Conservation (phyloP, 139 green algal species). For the Diplosphaera chodatii region DNA sequence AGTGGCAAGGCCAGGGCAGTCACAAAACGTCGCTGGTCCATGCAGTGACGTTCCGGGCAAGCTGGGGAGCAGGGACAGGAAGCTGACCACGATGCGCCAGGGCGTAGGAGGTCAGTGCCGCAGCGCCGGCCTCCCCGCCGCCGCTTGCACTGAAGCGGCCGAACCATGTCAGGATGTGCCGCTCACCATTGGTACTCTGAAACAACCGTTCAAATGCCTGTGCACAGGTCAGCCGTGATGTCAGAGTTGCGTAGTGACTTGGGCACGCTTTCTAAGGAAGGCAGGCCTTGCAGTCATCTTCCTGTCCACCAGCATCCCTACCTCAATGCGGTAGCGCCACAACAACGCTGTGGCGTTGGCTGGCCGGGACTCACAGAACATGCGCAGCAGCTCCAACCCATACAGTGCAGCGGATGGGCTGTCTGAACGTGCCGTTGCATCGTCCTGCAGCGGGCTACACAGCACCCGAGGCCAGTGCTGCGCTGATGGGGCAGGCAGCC, state of each 20-base stretch:
- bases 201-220: neutral
- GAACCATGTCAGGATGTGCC: neutral
- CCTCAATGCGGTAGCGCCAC: neutral
- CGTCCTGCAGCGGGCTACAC: neutral
- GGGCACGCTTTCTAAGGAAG: too few species aligned
- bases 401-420: neutral
- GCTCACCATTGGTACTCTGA: neutral
- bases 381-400: neutral
- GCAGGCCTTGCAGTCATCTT: too few species aligned
- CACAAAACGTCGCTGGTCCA: too few species aligned
- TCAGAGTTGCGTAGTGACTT: too few species aligned
- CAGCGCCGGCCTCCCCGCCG: slow-evolving; percentile 29
- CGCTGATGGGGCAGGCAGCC: too few species aligned
- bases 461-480: neutral
- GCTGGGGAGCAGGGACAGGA: too few species aligned
- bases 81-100: slow-evolving; percentile 22
- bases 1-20: too few species aligned
- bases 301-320: too few species aligned
- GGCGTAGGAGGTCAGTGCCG: slow-evolving; percentile 50
- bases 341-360: neutral
- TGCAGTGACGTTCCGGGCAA: too few species aligned
- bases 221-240: too few species aligned
- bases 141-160: neutral
- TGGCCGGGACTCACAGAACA: neutral
- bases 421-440: neutral